Conservation (phyloP, 129 eudicot genomes). For the Scalesia atractyloides region DNA sequence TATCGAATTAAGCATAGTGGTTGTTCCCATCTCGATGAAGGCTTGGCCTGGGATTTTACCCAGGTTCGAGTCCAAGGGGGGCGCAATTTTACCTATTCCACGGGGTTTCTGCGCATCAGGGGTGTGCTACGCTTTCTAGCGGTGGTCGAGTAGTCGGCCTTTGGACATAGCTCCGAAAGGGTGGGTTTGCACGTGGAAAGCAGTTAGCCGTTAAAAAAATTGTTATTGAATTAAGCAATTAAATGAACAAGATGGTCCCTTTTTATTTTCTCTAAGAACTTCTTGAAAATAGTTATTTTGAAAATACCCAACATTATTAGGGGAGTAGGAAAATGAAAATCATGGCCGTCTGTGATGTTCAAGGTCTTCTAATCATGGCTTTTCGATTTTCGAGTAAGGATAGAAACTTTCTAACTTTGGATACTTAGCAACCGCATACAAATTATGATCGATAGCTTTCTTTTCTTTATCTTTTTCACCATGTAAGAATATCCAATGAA, state of each 20-base stretch:
- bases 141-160: no score
- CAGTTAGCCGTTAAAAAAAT: no score
- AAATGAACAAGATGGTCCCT: conserved; percentile 3
- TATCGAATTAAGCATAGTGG: background rate
- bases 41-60: no score
- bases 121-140: no score
- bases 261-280: background rate
- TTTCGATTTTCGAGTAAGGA: background rate
- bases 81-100: no score
- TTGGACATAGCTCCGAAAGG: no score
- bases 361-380: background rate
- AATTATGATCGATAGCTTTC: background rate
- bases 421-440: background rate
- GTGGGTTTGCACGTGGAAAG: no score
- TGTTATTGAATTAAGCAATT: background rate
- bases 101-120: no score
- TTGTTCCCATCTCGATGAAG: no score
- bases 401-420: background rate
- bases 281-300: background rate
- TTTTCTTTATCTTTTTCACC: background rate
- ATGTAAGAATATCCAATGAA: background rate
- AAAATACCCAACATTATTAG: conserved; percentile 4
- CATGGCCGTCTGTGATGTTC: background rate
- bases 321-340: background rate
- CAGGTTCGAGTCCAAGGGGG: no score